Conservation (phyloP, 2,329 filamentous ascomycete species). For the Aureobasidium sp. region DNA sequence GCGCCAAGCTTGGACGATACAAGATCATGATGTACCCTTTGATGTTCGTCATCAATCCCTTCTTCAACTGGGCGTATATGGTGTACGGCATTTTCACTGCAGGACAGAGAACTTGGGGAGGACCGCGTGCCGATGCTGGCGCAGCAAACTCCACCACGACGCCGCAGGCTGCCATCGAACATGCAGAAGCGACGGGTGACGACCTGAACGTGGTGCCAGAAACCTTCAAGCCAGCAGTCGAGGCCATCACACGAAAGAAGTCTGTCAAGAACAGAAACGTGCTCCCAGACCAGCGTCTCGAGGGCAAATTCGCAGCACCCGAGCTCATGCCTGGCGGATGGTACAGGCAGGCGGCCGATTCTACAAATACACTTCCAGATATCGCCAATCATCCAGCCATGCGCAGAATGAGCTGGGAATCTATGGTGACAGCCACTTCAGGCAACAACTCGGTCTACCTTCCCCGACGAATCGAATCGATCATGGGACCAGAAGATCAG, state of each 20-base stretch:
- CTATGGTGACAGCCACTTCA: constrained; percentile 52
- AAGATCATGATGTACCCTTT: constrained; percentile 93
- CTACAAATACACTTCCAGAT: background rate
- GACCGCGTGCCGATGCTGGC: constrained; percentile 81
- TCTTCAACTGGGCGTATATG: constrained; percentile 99
- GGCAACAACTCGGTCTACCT: constrained; percentile 54
- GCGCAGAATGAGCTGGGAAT: constrained; percentile 33
- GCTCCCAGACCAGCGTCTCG: constrained; percentile 64
- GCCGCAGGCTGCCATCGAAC: constrained; percentile 73
- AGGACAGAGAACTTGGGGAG: constrained; percentile 90
- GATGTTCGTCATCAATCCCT: constrained; percentile 92
- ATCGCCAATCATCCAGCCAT: constrained; percentile 13
- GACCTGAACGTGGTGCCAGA: constrained; percentile 86
- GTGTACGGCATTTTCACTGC: constrained; percentile 94
- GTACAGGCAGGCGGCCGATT: constrained; percentile 61
- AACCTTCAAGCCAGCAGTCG: constrained; percentile 57
- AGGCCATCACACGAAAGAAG: constrained; percentile 39
- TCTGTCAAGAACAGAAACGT: constrained; percentile 50
- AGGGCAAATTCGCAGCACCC: constrained; percentile 70
- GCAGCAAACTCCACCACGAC: constrained; percentile 68
- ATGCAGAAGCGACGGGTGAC: constrained; percentile 69
- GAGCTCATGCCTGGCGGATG: constrained; percentile 59
- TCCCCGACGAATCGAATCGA: constrained; percentile 61
- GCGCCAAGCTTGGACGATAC: constrained; percentile 73
- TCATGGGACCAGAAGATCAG: constrained; percentile 67